Percentiles rank a stretch among this genome's conserved stretches.
Conservation (phyloP, 139 green algal species). For the Ulvella scutata region DNA sequence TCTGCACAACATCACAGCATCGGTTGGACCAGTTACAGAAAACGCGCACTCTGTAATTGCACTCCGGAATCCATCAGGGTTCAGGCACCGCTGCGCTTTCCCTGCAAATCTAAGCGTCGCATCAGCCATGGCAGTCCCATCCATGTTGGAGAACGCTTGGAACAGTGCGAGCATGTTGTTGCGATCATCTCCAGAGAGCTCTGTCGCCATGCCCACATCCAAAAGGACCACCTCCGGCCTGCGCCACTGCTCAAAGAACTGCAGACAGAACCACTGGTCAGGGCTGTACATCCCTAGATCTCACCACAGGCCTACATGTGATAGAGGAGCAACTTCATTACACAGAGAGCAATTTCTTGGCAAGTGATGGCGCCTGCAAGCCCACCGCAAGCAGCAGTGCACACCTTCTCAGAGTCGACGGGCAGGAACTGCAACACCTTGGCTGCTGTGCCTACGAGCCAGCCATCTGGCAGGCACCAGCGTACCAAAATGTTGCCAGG, state of each 20-base stretch:
- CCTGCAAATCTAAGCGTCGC: slow-evolving; percentile 52
- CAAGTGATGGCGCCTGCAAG: too few relatives aligned
- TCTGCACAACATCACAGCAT: not conserved
- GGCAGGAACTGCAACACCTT: not conserved
- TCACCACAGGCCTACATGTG: too few relatives aligned
- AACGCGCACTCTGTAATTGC: slow-evolving; percentile 21
- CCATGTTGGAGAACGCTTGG: slow-evolving; percentile 34
- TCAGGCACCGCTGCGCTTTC: slow-evolving; percentile 42
- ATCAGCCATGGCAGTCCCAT: slow-evolving; percentile 38
- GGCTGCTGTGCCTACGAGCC: not conserved
- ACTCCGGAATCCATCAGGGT: slow-evolving; percentile 40
- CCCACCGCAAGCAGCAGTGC: not conserved
- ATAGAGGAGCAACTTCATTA: too few relatives aligned
- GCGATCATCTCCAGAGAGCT: slow-evolving; percentile 48
- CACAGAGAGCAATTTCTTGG: too few relatives aligned
- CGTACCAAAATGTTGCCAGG: slow-evolving; percentile 76
- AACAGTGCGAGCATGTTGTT: slow-evolving; percentile 40
- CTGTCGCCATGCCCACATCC: slow-evolving; percentile 79
- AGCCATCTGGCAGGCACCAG: slow-evolving; percentile 26
- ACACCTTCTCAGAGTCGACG: not conserved
- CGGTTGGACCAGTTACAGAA: not conserved
- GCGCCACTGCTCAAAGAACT: slow-evolving; percentile 23
- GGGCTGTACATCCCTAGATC: too few relatives aligned
- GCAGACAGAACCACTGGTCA: not conserved
- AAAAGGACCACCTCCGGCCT: slow-evolving; percentile 66